Base-by-base conservation (phyloP, 345 rosid genomes). In the Salix arbutifolia region DNA sequence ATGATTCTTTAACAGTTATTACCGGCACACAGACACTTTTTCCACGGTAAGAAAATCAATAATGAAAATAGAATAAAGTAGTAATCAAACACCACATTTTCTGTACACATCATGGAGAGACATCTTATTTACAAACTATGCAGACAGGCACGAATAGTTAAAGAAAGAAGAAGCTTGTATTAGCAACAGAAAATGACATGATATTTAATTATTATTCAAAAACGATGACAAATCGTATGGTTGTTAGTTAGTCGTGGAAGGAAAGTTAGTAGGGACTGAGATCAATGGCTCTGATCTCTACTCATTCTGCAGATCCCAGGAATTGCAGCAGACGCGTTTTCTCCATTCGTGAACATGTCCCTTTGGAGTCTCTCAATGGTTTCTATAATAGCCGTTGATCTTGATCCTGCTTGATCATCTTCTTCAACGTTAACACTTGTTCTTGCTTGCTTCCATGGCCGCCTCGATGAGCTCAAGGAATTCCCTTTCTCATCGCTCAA, bases 391-490 rank as follows among this genome's bases (percentile, higher is more conserved):
- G 77, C 88, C 70, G 78, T 78, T 70, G 90, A 84, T 86, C 76
- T 83, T 21, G 87, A 77, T 76, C 74, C 84, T 67, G 70, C 69
- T 70, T 76, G 62, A 19, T 69, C 78, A 72, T 65, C 52, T 48
- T 12, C 52, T 67, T 52, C 71, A 13, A 16, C 25, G 1, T 21
- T 19, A 40, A 81, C 87, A 48, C 48, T 30, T 78, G 64, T 74
- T 77, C 90, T 84, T 23, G 73, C 79, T 31, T 73, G 78, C 79
- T 90, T 91, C 81, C 78, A 58, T 12, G 86, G 85, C 67, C 85
- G 85, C 67, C 85, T 73, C 16, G 16, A 65, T 60, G 82, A 74
- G 12, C 65, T 61, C 65, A 64, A 67, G 0, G 78, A 80, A 40
- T 72, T 69, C 11, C 83, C 74, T 53, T 81, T 91, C 26, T 58